Evolutionary conservation across 2,329 filamentous ascomycete species (phyloP).

Genomic region (Trichoderma sp.): DNA sequence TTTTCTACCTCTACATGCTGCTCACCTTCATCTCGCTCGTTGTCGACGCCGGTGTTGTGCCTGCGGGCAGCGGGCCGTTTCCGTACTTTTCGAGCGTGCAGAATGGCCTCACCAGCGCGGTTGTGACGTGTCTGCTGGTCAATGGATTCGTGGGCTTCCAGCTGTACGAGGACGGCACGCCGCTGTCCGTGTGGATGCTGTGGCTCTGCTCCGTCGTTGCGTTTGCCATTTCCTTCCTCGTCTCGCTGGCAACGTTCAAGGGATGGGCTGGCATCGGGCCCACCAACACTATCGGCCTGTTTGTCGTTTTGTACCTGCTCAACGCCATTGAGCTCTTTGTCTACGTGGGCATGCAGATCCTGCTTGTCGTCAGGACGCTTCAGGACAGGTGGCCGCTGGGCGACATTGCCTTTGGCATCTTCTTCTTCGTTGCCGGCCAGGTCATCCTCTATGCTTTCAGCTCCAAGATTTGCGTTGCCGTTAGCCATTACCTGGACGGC

Average conservation of each 20-base stretch:
- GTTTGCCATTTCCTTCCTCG: conserved; percentile 81
- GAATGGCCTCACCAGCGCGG: conserved; percentile 76
- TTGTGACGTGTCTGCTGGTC: conserved; percentile 86
- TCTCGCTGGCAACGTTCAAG: conserved; percentile 91
- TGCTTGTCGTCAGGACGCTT: conserved; percentile 84
- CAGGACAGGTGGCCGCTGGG: conserved; percentile 95
- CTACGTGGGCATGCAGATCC: conserved; percentile 81
- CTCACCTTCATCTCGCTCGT: conserved; percentile 85
- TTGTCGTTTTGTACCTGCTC: conserved; percentile 86
- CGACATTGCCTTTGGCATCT: conserved; percentile 83
- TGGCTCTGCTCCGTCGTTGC: conserved; percentile 73
- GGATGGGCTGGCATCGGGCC: conserved; percentile 82
- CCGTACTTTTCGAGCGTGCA: conserved; percentile 91
- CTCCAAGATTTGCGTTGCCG: conserved; percentile 74
- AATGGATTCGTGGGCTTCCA: conserved; percentile 99
- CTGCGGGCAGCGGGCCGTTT: conserved; percentile 74
- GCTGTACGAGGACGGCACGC: conserved; percentile 94
- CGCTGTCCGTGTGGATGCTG: conserved; percentile 88
- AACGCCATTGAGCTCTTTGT: conserved; percentile 83
- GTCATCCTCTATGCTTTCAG: conserved; percentile 91
- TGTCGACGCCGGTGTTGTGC: conserved; percentile 88
- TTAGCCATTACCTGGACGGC: conserved; percentile 91
- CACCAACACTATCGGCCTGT: conserved; percentile 81
- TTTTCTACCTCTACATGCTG: conserved; percentile 96
- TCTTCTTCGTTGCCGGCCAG: conserved; percentile 90